Percentiles rank a stretch among this genome's conserved stretches.
phyloP scores from a whole-genome alignment of 2,329 filamentous ascomycete genomes.

The Lizonia empirigonia region DNA sequence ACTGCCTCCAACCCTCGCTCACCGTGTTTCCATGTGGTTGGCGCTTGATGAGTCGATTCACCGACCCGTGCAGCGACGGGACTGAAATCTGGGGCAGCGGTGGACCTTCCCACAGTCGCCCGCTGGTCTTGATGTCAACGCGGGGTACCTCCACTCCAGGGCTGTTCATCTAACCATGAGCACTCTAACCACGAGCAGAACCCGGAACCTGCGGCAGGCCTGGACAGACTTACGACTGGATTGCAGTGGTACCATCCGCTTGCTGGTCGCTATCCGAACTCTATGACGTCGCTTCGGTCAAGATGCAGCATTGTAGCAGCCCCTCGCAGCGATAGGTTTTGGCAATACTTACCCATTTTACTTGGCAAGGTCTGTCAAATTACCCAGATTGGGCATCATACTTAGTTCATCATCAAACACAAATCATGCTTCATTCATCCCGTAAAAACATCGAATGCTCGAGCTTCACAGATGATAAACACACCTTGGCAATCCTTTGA shows the following conservation, averaged over 20 bases:
- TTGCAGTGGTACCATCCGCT: background rate
- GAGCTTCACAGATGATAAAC: background rate
- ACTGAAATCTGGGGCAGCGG: slow-evolving; percentile 2
- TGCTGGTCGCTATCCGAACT: slow-evolving; percentile 1
- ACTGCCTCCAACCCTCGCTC: slow-evolving; percentile 15
- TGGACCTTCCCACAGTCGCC: slow-evolving; percentile 1
- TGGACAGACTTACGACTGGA: background rate
- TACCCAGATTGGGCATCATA: slow-evolving; percentile 7
- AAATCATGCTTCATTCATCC: background rate
- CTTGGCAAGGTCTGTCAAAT: slow-evolving; percentile 19
- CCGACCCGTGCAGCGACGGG: slow-evolving; percentile 9
- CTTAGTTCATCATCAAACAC: background rate
- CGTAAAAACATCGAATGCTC: background rate
- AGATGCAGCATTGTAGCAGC: background rate
- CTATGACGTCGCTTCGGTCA: slow-evolving; percentile 12
- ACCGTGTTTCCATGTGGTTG: slow-evolving; percentile 25
- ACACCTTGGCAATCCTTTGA: background rate
- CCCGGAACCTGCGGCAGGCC: slow-evolving; percentile 6
- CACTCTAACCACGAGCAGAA: slow-evolving; percentile 7
- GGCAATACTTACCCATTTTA: background rate
- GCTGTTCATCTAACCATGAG: slow-evolving; percentile 4
- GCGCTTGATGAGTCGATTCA: slow-evolving; percentile 12
- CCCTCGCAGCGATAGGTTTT: background rate
- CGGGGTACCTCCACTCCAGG: too few relatives aligned
- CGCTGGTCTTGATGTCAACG: slow-evolving; percentile 1